Evolutionary conservation across 2,329 filamentous ascomycete genomes (phyloP), one percentile per base, ranked within the genome.

Genomic region (Fusarium coicis): DNA sequence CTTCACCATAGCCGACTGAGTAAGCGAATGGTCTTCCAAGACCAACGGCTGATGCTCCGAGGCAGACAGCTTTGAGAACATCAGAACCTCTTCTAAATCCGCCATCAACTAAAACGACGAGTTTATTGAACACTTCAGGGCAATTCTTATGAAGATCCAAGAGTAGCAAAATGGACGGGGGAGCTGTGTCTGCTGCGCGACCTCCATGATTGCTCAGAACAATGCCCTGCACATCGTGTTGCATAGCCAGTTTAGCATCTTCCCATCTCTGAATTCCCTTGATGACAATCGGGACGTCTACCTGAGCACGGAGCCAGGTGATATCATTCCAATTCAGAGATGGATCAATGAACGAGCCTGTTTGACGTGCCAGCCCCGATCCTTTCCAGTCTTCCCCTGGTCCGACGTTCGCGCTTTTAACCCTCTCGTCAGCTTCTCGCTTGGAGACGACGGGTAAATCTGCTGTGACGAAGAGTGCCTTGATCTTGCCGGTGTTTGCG

Each of bases 161-260:
- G 12, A 63, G 42, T 18, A 44, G 28, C 14, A 63, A 10, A 3
- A 63, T 47, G 6, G 52, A 12, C 6, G 60, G 53, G 1, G 43
- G 34, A 9, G 60, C 52, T n/a, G 34, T 88, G 65, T 89, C 87
- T 3, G 86, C 76, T 57, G 81, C 85, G 43, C 92, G 81, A 0
- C 92, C 92, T 4, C 92, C 92, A 78, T 94, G 92, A 74, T 94
- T 94, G 19, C 87, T 89, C 4, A 94, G 84, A 3, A 94, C 86
- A 53, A 94, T 92, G 0, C 89, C 92, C 72, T 93, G 89, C 7
- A 89, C 87, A 0, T 90, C 91, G 18, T 85, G 77, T 57, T 91
- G 85, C 40, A 90, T 85, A 5, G 90, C 90, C 73, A 84, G 85
- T 58, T 85, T 83, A 19, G 92, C 92, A 79, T 94, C 92, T 44